Evolutionary conservation across 2,329 filamentous ascomycete species (phyloP), one percentile per base, ranked within the genome.

Genomic region (Lachnellula suecica): DNA sequence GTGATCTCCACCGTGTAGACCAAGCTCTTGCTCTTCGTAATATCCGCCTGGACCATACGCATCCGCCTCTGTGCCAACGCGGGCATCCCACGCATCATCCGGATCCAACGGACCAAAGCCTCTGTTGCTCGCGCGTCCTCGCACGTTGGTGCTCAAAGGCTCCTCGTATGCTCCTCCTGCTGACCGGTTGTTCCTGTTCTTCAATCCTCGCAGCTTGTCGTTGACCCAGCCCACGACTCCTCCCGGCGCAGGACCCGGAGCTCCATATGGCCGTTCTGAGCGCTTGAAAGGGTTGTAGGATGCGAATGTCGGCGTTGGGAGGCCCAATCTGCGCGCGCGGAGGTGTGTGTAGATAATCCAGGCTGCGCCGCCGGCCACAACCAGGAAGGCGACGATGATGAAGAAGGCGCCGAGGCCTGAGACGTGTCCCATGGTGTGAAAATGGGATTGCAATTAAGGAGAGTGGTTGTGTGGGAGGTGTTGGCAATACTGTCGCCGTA

Each of bases 31-130:
- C 71, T 90, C 88, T 67, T 93, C 89, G 69, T 89, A 89, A 44
- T 89, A 89, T 44, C 79, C 79, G 20, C 75, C 75, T 2, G 74
- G 72, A 2, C 81, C 81, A 66, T 85, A 84, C 11, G 71, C 73
- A 65, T 87, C 84, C 17, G 85, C 82, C 69, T 92, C 89, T 61
- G 84, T 78, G 52, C 88, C 88, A 4, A 95, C 89, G 54, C 88
- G 78, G 58, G 88, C 73, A 72, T 94, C 89, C 91, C 91, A 96
- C 2, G 89, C 89, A 65, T 92, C 89, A 67, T 95, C 90, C 1
- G 88, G 88, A 64, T 94, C 90, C 42, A 91, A 78, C 4, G 84
- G 76, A 2, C 85, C 83, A 68, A 88, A 85, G 20, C 83, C 83
- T 49, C 81, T 71, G 49, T 77, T 75, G 50, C 74, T 72, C 42